Evolutionary conservation across 225 moss, liverwort and hornwort genomes (phyloP).

Genomic region (Physcomitrium patens): DNA sequence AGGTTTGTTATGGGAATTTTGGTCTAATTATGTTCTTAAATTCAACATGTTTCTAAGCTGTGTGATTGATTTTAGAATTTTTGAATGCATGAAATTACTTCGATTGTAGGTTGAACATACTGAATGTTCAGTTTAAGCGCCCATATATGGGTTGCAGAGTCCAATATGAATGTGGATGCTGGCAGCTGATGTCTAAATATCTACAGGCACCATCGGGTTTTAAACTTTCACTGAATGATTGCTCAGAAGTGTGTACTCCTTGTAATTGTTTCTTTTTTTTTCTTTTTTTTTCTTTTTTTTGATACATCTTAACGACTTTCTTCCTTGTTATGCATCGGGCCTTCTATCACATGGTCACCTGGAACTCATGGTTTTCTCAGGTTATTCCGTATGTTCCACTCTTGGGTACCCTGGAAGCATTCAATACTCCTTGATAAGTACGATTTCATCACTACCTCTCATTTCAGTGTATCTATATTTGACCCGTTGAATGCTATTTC

Average conservation of each 20-base stretch:
- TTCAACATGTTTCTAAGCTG: constrained; percentile 8
- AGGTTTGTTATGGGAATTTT: constrained; percentile 39
- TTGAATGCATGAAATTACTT: neutral
- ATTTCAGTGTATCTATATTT: neutral
- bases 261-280: neutral
- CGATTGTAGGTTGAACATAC: neutral
- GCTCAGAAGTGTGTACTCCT: too few species aligned
- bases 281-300: neutral
- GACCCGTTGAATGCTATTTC: neutral
- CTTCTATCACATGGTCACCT: constrained; percentile 14
- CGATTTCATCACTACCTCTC: neutral
- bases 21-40: neutral
- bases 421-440: constrained; percentile 54
- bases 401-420: constrained; percentile 57
- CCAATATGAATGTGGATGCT: constrained; percentile 1
- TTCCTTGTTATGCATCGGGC: neutral
- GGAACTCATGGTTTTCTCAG: constrained; percentile 30
- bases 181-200: neutral
- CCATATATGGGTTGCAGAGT: neutral
- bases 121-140: neutral
- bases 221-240: neutral
- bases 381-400: constrained; percentile 60
- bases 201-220: neutral
- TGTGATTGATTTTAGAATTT: neutral
- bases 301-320: constrained; percentile 1